Evolutionary conservation across 495 filamentous ascomycete species (phyloP).

Genomic region (Hyaloscypha bicolor): DNA sequence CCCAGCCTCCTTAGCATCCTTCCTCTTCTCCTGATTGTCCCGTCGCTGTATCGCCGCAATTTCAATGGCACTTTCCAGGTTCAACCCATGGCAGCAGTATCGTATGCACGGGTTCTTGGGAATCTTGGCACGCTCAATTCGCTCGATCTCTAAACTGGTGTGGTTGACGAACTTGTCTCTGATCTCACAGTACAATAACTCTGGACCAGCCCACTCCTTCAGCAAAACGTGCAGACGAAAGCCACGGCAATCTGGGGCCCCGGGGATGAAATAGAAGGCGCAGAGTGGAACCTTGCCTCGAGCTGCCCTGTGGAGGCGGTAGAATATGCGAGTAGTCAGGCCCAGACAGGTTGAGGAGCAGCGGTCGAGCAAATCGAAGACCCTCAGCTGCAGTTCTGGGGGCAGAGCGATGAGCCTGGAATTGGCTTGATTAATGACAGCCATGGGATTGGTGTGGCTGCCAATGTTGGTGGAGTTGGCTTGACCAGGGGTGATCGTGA

Average conservation of each 20-base stretch:
- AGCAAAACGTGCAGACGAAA: not conserved
- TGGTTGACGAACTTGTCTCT: not conserved
- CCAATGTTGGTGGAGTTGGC: not conserved
- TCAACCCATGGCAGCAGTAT: not conserved
- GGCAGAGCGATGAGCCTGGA: not conserved
- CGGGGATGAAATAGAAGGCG: not conserved
- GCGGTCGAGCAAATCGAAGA: slow-evolving; percentile 5
- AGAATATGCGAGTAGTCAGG: not conserved
- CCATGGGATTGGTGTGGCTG: not conserved
- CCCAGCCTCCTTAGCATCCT: not conserved
- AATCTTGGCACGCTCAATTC: not conserved
- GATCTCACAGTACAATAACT: not conserved
- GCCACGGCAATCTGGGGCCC: not conserved
- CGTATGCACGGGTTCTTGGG: not conserved
- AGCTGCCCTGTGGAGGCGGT: slow-evolving; percentile 3
- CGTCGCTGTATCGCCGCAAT: not conserved
- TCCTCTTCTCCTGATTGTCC: not conserved
- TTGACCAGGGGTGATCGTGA: not conserved
- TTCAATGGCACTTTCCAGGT: not conserved
- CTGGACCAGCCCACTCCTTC: slow-evolving; percentile 4
- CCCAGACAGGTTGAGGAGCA: slow-evolving; percentile 2
- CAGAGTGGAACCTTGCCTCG: slow-evolving; percentile 4
- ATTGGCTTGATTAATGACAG: not conserved
- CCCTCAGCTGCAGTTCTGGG: not conserved
- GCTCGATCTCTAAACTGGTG: not conserved